Evolutionary conservation across 2,329 filamentous ascomycete genomes (phyloP), one percentile per base, ranked within the genome.

Genomic region (Gnomoniopsis smithogilvyi): DNA sequence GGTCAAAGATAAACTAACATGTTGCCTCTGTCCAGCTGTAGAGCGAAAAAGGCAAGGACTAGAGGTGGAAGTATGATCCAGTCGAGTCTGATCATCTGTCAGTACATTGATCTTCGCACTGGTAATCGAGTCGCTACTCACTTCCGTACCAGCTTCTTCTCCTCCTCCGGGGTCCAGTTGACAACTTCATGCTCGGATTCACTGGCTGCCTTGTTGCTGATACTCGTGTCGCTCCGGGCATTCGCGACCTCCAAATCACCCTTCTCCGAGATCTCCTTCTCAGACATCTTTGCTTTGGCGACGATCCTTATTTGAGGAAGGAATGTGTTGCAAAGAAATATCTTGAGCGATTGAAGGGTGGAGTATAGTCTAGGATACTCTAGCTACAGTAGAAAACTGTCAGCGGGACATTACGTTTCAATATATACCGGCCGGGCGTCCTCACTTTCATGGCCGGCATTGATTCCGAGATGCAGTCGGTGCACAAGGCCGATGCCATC

Each of bases 1-100:
- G 21, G 21, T 45, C 3, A 11, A 3, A 3, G 7, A 19, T 17
- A 24, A n/a, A 24, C 57, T 55, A 30, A 55, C 53, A 63, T 63
- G 21, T 63, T 63, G 38, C 61, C 61, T 47, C 61, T 54, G 46
- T 63, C 61, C 2, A 63, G 51, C 47, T 63, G 61, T 22, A 63
- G 45, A 51, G 54, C 55, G n/a, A 63, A 58, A 45, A 63, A 61
- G 8, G 54, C 61, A 6, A 63, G 59, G 2, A 54, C 56, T 2
- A 63, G 47, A 10, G 56, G 55, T 12, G 61, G 61, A 43, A 63
- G 50, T 21, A 63, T 41, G 51, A 63, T 59, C 24, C 60, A 46
- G 33, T 63, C 61, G 14, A 63, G 51, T 49, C 61, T 61, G 26
- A 8, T 6, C 17, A 15, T n/a, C 14, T 30, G 3, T 7, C 12